phyloP scores from a whole-genome alignment of 2,329 filamentous ascomycete species.

The Nigrospora osmanthi region DNA sequence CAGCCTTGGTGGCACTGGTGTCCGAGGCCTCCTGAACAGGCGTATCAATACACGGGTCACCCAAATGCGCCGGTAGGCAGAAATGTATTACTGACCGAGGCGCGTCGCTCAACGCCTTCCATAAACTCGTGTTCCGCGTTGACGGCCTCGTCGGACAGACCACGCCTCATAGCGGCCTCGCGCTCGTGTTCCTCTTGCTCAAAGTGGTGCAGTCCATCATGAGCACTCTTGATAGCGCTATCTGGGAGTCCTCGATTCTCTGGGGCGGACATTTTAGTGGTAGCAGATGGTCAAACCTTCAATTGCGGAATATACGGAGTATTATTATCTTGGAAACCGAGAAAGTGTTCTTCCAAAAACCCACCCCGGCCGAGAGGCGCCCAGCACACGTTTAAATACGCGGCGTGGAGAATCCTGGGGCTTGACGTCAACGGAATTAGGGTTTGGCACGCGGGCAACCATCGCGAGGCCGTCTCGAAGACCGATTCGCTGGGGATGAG shows the following conservation, averaged over 20 bases:
- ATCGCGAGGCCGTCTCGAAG: too few relatives aligned
- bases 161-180: neutral
- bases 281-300: too few relatives aligned
- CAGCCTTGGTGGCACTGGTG: constrained; percentile 1
- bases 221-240: neutral
- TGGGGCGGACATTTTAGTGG: neutral
- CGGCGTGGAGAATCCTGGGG: too few relatives aligned
- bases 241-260: constrained; percentile 1
- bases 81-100: neutral
- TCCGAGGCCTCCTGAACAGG: neutral
- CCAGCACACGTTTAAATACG: too few relatives aligned
- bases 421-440: too few relatives aligned
- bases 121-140: constrained; percentile 1
- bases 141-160: neutral
- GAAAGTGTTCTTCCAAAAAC: too few relatives aligned
- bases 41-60: neutral
- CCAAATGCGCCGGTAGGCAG: neutral
- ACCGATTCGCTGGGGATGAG: too few relatives aligned
- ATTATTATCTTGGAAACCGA: too few relatives aligned
- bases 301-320: too few relatives aligned
- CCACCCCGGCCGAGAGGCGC: too few relatives aligned
- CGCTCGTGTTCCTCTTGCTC: constrained; percentile 1
- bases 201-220: constrained; percentile 1
- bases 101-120: neutral
- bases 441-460: too few relatives aligned